Base-by-base conservation (phyloP, 768 basidiomycete genomes). In the Leccinum barrowsii region DNA sequence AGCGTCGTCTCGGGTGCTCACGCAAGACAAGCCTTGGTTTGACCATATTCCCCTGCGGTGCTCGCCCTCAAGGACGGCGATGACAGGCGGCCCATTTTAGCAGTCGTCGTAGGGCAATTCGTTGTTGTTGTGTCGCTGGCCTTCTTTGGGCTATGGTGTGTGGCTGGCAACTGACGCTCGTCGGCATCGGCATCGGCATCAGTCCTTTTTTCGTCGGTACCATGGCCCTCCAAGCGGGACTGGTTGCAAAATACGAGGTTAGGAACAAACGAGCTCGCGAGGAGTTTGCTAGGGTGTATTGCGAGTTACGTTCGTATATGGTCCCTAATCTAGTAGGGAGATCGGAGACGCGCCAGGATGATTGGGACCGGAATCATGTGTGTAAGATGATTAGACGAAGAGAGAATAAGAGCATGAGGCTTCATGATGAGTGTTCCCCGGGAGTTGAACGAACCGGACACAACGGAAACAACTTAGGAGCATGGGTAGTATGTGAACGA, bases 161-260 rank as follows among this genome's bases (percentile, higher is more conserved):
- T 28, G 92, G 93, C 0, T 99, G 96, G 97, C 86, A 97, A 75
- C 77, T 98, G 63, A 96, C 94, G 0, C 81, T 98, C 17, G 91
- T 91, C 2, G 95, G 95, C 0, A 26, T 26, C 26, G 26, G 26
- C 4, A 74, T 98, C 30, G 93, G 89, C 2, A 82, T 98, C 48
- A 91, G 84, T 0, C 97, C 94, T 0, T 80, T 95, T 13, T 96
- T 98, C 67, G 86, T 84, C 3, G 73, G 82, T 11, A 79, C 83
- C 10, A 91, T 94, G 83, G 80, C 85, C 5, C 64, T 87, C 15
- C 93, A 95, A 75, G 84, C 88, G 2, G 74, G 78, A n/a, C 70
- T 94, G 50, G 83, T 90, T 0, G 83, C 84, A 3, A 78, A 80
- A 53, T 87, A 84, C 63, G 93, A 97, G 75, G 66, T 85, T 19